Evolutionary conservation across 1,139 yeast species (phyloP).

Genomic region (Debaryomyces fabryi): DNA sequence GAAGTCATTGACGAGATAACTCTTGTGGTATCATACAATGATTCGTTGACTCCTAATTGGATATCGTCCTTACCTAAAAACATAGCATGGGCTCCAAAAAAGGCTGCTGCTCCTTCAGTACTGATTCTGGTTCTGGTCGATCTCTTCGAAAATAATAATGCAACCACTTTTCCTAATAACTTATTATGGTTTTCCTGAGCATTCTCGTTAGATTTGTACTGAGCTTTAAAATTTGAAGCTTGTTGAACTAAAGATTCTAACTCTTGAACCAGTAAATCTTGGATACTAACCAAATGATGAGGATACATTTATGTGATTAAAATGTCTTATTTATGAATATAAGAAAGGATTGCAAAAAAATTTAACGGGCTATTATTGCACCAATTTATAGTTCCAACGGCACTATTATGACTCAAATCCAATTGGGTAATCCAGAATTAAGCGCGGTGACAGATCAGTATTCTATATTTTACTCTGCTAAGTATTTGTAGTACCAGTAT

Average conservation of each 20-base stretch:
- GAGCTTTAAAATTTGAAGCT: slow-evolving; percentile 56
- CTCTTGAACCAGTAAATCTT: slow-evolving; percentile 65
- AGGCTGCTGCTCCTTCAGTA: slow-evolving; percentile 83
- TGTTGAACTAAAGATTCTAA: slow-evolving; percentile 60
- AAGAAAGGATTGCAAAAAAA: background rate
- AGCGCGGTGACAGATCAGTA: slow-evolving; percentile 12
- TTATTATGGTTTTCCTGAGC: slow-evolving; percentile 49
- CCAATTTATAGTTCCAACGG: background rate
- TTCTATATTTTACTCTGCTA: background rate
- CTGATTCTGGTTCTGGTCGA: slow-evolving; percentile 88
- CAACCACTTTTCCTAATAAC: slow-evolving; percentile 70
- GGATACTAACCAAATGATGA: slow-evolving; percentile 73
- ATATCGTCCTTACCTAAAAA: slow-evolving; percentile 88
- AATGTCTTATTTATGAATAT: background rate
- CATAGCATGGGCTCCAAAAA: slow-evolving; percentile 89
- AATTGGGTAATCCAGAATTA: slow-evolving; percentile 8
- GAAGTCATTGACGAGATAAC: slow-evolving; percentile 89
- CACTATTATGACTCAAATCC: slow-evolving; percentile 9
- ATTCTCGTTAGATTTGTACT: slow-evolving; percentile 51
- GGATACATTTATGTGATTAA: slow-evolving; percentile 18
- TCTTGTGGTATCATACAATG: slow-evolving; percentile 77
- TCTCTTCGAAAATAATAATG: slow-evolving; percentile 77
- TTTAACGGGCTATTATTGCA: background rate
- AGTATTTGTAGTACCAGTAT: background rate
- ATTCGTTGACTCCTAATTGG: slow-evolving; percentile 86